phyloP scores from a whole-genome alignment of 345 rosid species.

The rapeseed (Brassica napus) region DNA sequence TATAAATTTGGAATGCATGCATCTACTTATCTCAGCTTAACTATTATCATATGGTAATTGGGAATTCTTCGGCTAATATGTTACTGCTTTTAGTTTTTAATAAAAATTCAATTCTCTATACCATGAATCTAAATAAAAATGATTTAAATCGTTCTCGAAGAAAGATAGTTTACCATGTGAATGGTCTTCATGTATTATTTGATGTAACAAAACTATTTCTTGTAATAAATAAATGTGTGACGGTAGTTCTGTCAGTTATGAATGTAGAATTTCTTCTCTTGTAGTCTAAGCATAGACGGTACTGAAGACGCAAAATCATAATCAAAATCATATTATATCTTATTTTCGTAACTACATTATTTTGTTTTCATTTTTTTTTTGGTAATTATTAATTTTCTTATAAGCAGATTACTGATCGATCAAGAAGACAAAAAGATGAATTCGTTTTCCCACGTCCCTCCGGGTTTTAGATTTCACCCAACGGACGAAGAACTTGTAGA shows the following conservation, averaged over 20 bases:
- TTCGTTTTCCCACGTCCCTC: conserved; percentile 74
- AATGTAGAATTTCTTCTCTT: neutral
- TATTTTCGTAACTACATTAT: neutral
- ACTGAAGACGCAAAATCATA: neutral
- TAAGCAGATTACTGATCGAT: conserved; percentile 37
- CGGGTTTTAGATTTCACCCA: conserved; percentile 84
- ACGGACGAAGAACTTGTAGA: conserved; percentile 91
- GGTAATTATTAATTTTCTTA: neutral
- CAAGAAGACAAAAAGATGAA: conserved; percentile 47
- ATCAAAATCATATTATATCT: neutral
- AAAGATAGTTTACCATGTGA: neutral
- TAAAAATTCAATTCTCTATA: neutral
- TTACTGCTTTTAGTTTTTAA: neutral
- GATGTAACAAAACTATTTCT: neutral
- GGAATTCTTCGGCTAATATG: neutral
- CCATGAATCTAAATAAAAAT: neutral
- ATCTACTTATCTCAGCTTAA: conserved; percentile 9
- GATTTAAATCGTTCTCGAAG: neutral
- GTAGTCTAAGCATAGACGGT: neutral
- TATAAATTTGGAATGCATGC: neutral
- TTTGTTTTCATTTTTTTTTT: neutral
- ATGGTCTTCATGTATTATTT: conserved; percentile 3
- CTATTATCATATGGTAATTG: conserved; percentile 5
- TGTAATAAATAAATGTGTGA: neutral
- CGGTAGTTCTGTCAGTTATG: neutral